Base-by-base conservation (phyloP, 805 yeast genomes). In the Myxozyma melibiosi region DNA sequence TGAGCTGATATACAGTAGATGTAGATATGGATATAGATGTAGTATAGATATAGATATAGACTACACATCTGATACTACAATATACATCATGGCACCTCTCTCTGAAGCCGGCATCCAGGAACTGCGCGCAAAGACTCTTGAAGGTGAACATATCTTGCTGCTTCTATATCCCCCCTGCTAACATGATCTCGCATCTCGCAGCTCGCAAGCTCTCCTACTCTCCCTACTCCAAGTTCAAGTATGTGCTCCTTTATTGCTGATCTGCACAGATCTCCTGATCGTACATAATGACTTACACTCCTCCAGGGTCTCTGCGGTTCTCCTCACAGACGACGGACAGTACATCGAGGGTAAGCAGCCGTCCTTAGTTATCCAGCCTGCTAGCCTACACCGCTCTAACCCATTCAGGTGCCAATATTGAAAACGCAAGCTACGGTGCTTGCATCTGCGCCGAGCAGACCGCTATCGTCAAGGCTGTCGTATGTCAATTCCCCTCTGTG, bases 391-490 rank as follows among this genome's bases (percentile, higher is more conserved):
- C 16, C 28, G 27, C 6, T 30, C 53, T 24, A 16, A 39, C 14
- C 8, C 11, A 9, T 24, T 67, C 73, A 11, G 99, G 98, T 3
- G 96, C 96, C 39, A 92, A 92, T 65, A 84, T 94, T 27, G 99
- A 92, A 70, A 94, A 92, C 70, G 98, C 97, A 2, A 83, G 94
- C 47, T 91, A 88, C 68, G 95, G 89, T 1, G 91, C 83, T 1
- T 78, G 84, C 0, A 80, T 86, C 24, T 87, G 95, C 69, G 95
- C 95, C 0, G 95, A 87, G 66, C 74, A 90, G 39, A 78, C 86
- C 0, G 84, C 92, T 0, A 75, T 85, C 1, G 77, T 79, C 11
- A 78, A 79, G 40, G 86, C 88, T 0, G 78, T 83, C 5, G 76
- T 77, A 55, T 39, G 65, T 41, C 66, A 65, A 4, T 18, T n/a